phyloP scores from a whole-genome alignment of 805 yeast genomes.

The Candida sithepensis region DNA sequence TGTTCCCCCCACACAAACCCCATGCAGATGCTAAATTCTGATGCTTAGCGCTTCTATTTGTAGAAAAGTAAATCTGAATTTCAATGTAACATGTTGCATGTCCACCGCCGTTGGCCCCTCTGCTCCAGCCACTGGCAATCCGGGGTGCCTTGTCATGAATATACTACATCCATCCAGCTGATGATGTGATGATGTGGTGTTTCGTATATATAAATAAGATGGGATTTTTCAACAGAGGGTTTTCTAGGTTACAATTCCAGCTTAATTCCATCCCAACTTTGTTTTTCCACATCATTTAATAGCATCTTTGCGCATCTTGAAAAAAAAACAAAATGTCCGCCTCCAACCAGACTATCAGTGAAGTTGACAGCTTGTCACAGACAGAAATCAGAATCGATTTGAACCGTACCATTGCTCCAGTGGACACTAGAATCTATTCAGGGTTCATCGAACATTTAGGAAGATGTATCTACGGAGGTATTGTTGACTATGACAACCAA shows the following conservation, averaged over 20 bases:
- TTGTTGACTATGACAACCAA: conserved; percentile 27
- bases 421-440: conserved; percentile 30
- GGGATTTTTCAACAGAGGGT: too few species aligned
- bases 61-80: neutral
- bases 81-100: neutral
- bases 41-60: neutral
- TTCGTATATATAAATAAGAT: too few species aligned
- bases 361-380: conserved; percentile 9
- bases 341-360: conserved; percentile 18
- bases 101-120: too few species aligned
- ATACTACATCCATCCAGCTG: too few species aligned
- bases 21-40: neutral
- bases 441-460: conserved; percentile 37
- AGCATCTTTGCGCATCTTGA: too few species aligned
- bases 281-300: too few species aligned
- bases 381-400: conserved; percentile 29
- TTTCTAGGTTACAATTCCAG: too few species aligned
- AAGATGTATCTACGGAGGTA: conserved; percentile 35
- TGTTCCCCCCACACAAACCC: neutral
- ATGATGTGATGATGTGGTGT: too few species aligned
- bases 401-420: conserved; percentile 21
- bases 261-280: too few species aligned
- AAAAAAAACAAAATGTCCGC: conserved; percentile 13
- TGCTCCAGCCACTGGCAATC: too few species aligned
- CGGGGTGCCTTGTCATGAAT: too few species aligned